A percentile compares a stretch with the other conserved stretches of the same genome.
These are phyloP conservation scores for Paramyrothecium roridum DNA, from an alignment of 2,329 filamentous ascomycete species.

Conservation along the genomic window DNA sequence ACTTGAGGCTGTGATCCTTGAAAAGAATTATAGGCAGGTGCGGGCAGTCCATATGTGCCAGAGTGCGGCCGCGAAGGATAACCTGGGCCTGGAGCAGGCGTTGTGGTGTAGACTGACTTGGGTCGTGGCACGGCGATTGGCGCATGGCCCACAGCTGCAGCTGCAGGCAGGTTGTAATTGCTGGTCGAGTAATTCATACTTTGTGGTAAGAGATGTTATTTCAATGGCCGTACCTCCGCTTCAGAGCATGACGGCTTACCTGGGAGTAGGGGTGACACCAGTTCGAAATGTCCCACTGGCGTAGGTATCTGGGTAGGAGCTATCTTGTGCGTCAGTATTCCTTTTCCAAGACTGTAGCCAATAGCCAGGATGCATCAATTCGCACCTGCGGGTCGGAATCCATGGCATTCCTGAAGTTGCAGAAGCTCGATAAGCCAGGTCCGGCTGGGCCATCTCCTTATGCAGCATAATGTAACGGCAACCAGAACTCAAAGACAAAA, in stretches of 20 bases:
- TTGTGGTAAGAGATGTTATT: slow-evolving; percentile 30
- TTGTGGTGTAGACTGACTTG: slow-evolving; percentile 34
- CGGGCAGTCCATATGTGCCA: slow-evolving; percentile 29
- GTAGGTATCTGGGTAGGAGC: slow-evolving; percentile 27
- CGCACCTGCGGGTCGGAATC: slow-evolving; percentile 52
- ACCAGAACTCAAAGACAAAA: slow-evolving; percentile 9
- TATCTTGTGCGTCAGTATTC: slow-evolving; percentile 8
- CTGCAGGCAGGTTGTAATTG: slow-evolving; percentile 23
- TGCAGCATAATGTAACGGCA: slow-evolving; percentile 27
- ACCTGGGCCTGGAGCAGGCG: slow-evolving; percentile 20
- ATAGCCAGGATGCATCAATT: slow-evolving; percentile 13
- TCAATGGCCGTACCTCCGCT: slow-evolving; percentile 4
- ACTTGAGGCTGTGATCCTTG: slow-evolving; percentile 35
- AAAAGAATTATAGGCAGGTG: slow-evolving; percentile 31
- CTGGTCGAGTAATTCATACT: slow-evolving; percentile 41
- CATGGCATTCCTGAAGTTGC: slow-evolving; percentile 45
- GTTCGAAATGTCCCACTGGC: slow-evolving; percentile 30
- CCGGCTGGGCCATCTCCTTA: slow-evolving; percentile 42
- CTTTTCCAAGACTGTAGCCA: neutral
- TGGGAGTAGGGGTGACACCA: slow-evolving; percentile 16
- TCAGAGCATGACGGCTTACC: neutral
- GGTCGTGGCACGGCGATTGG: slow-evolving; percentile 33
- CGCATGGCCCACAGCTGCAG: slow-evolving; percentile 19
- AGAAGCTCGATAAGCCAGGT: slow-evolving; percentile 44
- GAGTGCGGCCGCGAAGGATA: slow-evolving; percentile 39